phyloP scores from a whole-genome alignment of 2,329 filamentous ascomycete genomes.

The Penicillium thymicola region DNA sequence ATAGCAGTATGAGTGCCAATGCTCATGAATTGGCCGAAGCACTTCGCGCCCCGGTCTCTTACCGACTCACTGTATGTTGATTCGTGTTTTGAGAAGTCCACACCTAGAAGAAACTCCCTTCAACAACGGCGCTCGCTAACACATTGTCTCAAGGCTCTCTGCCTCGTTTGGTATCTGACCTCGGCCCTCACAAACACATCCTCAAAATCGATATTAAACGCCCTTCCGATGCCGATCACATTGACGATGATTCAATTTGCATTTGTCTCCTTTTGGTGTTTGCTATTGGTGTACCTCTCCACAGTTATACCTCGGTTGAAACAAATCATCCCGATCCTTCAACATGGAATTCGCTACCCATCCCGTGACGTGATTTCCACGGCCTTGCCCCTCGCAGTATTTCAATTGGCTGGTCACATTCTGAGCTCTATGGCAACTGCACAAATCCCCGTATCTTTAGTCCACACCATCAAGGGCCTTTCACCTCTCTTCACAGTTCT shows the following conservation, averaged over 20 bases:
- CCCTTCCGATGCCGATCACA: slow-evolving; percentile 84
- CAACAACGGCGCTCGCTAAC: slow-evolving; percentile 77
- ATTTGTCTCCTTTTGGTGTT: slow-evolving; percentile 84
- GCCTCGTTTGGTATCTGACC: slow-evolving; percentile 88
- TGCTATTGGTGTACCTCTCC: slow-evolving; percentile 74
- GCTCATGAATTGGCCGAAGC: slow-evolving; percentile 91
- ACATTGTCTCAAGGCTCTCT: slow-evolving; percentile 62
- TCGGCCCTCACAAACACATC: slow-evolving; percentile 97
- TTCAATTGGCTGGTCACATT: slow-evolving; percentile 91
- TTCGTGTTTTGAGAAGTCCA: neutral
- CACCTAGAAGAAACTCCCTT: too few species aligned
- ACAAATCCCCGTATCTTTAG: slow-evolving; percentile 91
- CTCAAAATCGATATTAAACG: slow-evolving; percentile 92
- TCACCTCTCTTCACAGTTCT: slow-evolving; percentile 93
- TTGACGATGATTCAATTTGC: slow-evolving; percentile 91
- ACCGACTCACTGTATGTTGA: slow-evolving; percentile 72
- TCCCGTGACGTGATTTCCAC: slow-evolving; percentile 77
- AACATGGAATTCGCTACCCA: slow-evolving; percentile 77
- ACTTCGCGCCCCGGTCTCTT: slow-evolving; percentile 83
- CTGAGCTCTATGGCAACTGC: slow-evolving; percentile 90
- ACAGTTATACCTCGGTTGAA: slow-evolving; percentile 68
- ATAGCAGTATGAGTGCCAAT: slow-evolving; percentile 85
- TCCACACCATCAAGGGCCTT: slow-evolving; percentile 97
- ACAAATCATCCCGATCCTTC: slow-evolving; percentile 70
- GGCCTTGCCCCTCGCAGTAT: slow-evolving; percentile 85